Evolutionary conservation across 176 grass and related monocot species (phyloP).

Genomic region (Pharus latifolius): DNA sequence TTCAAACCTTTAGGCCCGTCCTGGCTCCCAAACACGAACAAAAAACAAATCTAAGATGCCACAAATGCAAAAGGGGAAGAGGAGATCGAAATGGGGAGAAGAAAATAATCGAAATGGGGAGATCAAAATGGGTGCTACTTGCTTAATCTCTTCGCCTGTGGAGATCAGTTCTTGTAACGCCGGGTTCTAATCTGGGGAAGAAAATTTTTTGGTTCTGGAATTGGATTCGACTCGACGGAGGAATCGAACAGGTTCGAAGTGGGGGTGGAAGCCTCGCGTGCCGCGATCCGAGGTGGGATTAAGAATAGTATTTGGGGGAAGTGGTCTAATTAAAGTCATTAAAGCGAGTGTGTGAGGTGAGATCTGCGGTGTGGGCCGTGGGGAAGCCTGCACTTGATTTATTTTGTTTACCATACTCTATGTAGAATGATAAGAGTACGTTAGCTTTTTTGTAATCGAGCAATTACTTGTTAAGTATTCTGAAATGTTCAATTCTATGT

Average conservation of each 20-base stretch:
- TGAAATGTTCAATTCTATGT: too few relatives aligned
- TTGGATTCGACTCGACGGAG: neutral
- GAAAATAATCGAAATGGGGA: neutral
- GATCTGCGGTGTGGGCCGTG: neutral
- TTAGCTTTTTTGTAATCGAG: too few relatives aligned
- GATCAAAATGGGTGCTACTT: too few relatives aligned
- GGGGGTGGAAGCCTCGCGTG: too few relatives aligned
- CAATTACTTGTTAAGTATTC: too few relatives aligned
- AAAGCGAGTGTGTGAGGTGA: neutral
- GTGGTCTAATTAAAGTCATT: neutral
- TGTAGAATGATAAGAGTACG: too few relatives aligned
- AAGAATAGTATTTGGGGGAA: neutral
- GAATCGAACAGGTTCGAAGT: neutral
- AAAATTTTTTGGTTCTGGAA: neutral
- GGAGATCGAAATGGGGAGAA: neutral
- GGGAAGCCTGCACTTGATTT: too few relatives aligned
- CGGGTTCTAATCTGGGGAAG: neutral
- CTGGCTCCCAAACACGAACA: neutral
- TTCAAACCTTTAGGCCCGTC: neutral
- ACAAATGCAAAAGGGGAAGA: neutral
- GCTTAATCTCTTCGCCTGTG: neutral
- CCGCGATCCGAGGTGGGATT: constrained; percentile 25
- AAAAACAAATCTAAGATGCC: neutral
- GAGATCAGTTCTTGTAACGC: neutral
- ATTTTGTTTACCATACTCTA: neutral